Base-by-base conservation (phyloP, 176 grass and related monocot genomes). In the Areca catechu region DNA sequence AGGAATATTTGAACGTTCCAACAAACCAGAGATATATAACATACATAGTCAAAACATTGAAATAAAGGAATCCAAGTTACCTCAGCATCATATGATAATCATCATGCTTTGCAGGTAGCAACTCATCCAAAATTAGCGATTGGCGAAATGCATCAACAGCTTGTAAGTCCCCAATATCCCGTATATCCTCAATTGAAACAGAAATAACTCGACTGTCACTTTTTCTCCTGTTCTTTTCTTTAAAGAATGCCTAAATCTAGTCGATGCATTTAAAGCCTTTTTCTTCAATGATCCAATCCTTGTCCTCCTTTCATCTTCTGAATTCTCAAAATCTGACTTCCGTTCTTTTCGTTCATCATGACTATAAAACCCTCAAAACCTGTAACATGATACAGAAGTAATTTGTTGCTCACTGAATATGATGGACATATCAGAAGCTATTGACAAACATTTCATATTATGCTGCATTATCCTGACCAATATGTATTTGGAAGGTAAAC, bases 81-180 rank as follows among this genome's bases (percentile, higher is more conserved):
- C 92, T 97, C 72, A 97, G 51, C 51, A 97, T 68, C 83, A 88
- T 97, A 82, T 97, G 86, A 78, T 97, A 97, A 66, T 97, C 92
- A 75, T 97, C 86, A 80, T 97, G 86, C 63, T 72, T 87, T 72
- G 74, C 15, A 59, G 86, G 92, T 66, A 97, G 77, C 69, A 97
- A 63, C 47, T 91, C 86, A 16, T 91, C 83, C 62, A 85, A 79
- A 68, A 91, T 15, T 53, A 97, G 60, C 3, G 80, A 64, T 34
- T 97, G 86, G 59, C 78, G 77, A 56, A 97, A 97, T 54, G 86
- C 62, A 70, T 91, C 86, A 1, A 97, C 92, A 58, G 81, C 80
- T 74, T 80, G 75, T 54, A 82, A 61, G 58, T 97, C 92, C 37
- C 80, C 83, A 25, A 85, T 56, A 80, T 97, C 88, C 1, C 92